Evolutionary conservation across 208 protist genomes (phyloP), one percentile per base, ranked within the genome.

Genomic region (Tetramitus jugosus): DNA sequence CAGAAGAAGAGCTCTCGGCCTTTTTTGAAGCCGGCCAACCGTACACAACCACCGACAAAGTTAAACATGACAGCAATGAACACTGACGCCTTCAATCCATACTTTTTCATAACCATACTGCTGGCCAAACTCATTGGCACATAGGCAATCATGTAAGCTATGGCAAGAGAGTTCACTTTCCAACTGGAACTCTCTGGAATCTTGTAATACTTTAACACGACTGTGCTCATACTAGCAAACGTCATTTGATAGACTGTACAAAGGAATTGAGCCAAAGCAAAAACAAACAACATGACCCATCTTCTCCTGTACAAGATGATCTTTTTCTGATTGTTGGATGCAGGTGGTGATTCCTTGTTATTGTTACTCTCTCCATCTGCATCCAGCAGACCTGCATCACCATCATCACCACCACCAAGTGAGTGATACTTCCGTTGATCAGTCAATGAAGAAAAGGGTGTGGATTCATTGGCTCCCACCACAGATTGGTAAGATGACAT

Each of bases 11-110:
- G 43, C 43, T 69, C 62, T 29, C 43, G 26, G 37, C 62, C 62
- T 69, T 69, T 69, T 29, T 69, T 69, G 43, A 37, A 69, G 7
- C 62, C 62, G 8, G 31, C 20, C 37, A 13, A 43, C 7, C 62
- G 62, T 6, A 69, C 62, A 29, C 62, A 69, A 69, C 62, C 62
- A 42, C 62, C 39, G 7, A 69, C 7, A 69, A 69, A 69, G n/a
- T 69, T 69, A 20, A 69, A 29, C 8, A 69, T 69, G 0, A 20
- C 37, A 43, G 37, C 62, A 26, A 69, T 69, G 4, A 43, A 45
- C 20, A 69, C 33, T 43, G 62, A 69, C 2, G 17, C 3, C 43
- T 37, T 39, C 31, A 69, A 43, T 29, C 62, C 62, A 17, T 45
- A 0, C 33, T 69, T 69, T 14, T 69, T 43, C 37, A 69, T 69